phyloP scores from a whole-genome alignment of 176 grass and related monocot genomes.

The Eragrostis nindensis region DNA sequence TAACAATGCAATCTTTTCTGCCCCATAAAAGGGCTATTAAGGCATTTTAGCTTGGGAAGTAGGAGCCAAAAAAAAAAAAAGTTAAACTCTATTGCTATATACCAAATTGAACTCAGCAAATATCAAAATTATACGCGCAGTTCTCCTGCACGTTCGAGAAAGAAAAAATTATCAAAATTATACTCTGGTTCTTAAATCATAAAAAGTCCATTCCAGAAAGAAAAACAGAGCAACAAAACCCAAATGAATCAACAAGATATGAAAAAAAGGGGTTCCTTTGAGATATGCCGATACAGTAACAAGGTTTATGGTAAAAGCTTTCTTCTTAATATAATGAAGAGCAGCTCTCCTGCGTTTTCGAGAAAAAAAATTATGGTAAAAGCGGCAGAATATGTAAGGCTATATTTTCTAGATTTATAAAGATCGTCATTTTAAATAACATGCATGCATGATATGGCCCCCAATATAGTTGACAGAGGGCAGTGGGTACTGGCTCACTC shows the following conservation, averaged over 20 bases:
- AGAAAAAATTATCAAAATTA: neutral
- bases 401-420: neutral
- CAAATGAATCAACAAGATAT: slow-evolving; percentile 2
- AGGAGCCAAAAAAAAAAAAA: neutral
- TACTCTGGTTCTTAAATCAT: neutral
- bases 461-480: neutral
- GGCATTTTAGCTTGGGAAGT: neutral
- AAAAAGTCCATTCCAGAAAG: neutral
- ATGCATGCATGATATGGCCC: neutral
- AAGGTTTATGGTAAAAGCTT: slow-evolving; percentile 20
- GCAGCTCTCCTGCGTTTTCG: too few species aligned
- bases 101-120: slow-evolving; percentile 10
- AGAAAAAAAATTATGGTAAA: too few species aligned
- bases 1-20: slow-evolving; percentile 18
- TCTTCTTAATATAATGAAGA: too few species aligned
- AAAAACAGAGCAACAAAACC: neutral
- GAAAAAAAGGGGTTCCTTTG: neutral
- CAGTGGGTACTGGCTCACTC: neutral
- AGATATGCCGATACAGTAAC: neutral
- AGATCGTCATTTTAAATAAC: neutral
- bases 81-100: neutral
- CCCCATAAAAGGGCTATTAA: slow-evolving; percentile 2
- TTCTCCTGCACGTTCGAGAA: too few species aligned
- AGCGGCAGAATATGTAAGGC: neutral
- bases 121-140: neutral